phyloP scores from a whole-genome alignment of 495 filamentous ascomycete species.

The Neurospora africana region DNA sequence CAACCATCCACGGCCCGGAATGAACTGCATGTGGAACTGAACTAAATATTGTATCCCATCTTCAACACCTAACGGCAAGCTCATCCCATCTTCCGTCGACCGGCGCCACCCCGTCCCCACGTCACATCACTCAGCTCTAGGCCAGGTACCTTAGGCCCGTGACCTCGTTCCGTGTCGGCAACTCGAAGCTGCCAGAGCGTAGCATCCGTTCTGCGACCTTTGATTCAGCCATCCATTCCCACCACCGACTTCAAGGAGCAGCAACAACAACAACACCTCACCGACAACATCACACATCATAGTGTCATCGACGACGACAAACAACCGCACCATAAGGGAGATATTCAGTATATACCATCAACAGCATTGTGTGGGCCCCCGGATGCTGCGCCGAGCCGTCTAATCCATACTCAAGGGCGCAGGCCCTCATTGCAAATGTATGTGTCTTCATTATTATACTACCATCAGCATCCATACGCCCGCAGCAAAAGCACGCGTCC shows the following conservation, averaged over 20 bases:
- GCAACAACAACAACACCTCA: background rate
- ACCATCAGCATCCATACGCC: background rate
- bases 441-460: background rate
- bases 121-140: background rate
- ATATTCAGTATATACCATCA: background rate
- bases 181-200: background rate
- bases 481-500: background rate
- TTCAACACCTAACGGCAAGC: background rate
- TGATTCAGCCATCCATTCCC: background rate
- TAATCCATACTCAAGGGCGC: background rate
- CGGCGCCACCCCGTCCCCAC: background rate
- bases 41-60: background rate
- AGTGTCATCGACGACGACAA: background rate
- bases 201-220: background rate
- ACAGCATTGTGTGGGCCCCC: background rate
- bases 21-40: background rate
- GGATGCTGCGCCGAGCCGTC: background rate
- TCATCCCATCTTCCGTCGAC: background rate
- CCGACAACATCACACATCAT: background rate
- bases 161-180: background rate
- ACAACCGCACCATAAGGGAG: background rate
- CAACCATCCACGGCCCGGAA: too few species aligned
- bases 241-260: background rate
- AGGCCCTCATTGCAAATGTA: conserved; percentile 1
- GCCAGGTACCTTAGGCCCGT: background rate